Evolutionary conservation across 495 filamentous ascomycete genomes (phyloP), one percentile per base, ranked within the genome.

Genomic region (Hypoxylon crocopeplum): DNA sequence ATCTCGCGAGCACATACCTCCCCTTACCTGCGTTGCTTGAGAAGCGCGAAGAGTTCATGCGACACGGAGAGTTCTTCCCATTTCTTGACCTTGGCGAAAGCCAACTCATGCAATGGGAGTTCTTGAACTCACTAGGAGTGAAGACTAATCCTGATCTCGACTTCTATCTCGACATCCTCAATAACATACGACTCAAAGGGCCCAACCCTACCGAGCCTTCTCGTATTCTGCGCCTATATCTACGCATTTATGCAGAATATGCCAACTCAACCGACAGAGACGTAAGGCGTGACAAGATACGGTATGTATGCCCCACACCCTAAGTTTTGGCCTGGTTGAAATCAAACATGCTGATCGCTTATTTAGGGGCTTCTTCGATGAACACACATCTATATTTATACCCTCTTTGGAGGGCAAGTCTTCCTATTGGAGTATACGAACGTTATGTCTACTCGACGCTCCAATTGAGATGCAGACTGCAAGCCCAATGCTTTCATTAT

Each of bases 1-100:
- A 12, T 15, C 56, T 68, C 30, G 59, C 36, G 36, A 38, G 27
- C 5, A 54, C 45, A 52, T 72, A 66, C 33, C 47, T 68, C 10
- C 64, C 33, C 16, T 15, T 42, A 4, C 10, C 38, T 12, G 7
- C 51, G 30, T 48, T 64, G 19, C 34, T 64, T 4, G 50, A 60
- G 37, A 33, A 16, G 27, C 32, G n/a, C 1, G 39, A 59, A 1
- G 24, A 33, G 19, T 69, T 68, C 44, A 62, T 68, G 19, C 30
- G 32, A 16, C 37, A 41, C 11, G 53, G n/a, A 13, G 71, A 67
- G 10, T 63, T 58, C 15, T 70, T 72, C 19, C 69, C 58, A 12
- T 66, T 66, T 60, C 45, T 64, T 25, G 30, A 56, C 19, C 20
- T 47, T 17, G 48, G 56, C 16, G 44, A 40, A 11, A 16, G 17